These are phyloP conservation scores for Medicago ruthenica DNA, from an alignment of 306 rosid genomes.

Conservation along the genomic window DNA sequence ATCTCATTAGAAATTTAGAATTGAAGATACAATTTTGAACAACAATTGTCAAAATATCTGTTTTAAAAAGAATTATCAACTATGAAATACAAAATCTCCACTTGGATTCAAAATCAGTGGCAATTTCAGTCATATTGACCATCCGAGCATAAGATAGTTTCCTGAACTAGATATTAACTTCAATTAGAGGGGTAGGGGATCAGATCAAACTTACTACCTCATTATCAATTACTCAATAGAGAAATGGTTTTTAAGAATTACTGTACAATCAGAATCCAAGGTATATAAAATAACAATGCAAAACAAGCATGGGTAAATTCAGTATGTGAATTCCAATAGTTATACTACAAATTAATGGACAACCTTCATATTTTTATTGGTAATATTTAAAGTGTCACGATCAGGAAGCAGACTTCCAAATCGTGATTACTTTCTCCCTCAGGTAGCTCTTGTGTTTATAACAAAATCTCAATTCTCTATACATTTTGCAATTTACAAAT, in stretches of 20 bases:
- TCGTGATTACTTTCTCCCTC: neutral
- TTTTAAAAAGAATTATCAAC: neutral
- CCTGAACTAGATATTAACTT: constrained; percentile 1
- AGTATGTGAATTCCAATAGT: neutral
- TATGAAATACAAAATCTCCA: constrained; percentile 1
- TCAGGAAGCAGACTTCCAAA: neutral
- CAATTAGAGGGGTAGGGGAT: constrained; percentile 3
- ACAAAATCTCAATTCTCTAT: constrained; percentile 7
- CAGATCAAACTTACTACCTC: constrained; percentile 27
- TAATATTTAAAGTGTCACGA: no score
- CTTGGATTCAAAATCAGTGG: neutral
- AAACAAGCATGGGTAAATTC: neutral
- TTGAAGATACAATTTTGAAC: constrained; percentile 34
- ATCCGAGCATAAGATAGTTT: neutral
- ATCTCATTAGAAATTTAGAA: constrained; percentile 36
- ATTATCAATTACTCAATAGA: constrained; percentile 9
- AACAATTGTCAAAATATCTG: constrained; percentile 11
- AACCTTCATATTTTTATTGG: neutral
- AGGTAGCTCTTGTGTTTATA: neutral
- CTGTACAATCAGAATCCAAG: constrained; percentile 1
- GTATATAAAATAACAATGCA: neutral
- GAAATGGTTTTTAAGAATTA: constrained; percentile 18
- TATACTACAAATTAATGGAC: neutral
- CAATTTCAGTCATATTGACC: constrained; percentile 8
- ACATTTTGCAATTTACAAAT: neutral